phyloP scores from a whole-genome alignment of 1,284 basidiomycete species.

The Boletus sp. region DNA sequence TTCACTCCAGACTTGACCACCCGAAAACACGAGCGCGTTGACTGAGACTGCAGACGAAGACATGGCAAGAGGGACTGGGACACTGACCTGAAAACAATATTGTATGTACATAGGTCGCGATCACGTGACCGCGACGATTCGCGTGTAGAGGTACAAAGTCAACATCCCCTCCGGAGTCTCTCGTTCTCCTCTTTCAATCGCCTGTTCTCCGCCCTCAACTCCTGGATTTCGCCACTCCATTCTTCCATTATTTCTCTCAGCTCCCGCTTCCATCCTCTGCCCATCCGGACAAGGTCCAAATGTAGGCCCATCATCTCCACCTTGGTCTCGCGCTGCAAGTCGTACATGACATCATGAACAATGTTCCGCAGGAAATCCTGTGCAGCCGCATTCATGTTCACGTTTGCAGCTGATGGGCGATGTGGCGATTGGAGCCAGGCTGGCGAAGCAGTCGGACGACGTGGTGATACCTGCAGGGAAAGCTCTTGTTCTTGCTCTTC shows the following conservation, averaged over 20 bases:
- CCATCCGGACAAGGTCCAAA: constrained; percentile 66
- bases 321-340: constrained; percentile 63
- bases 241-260: constrained; percentile 57
- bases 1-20: constrained; percentile 27
- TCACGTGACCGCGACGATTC: constrained; percentile 18
- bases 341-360: constrained; percentile 65
- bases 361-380: constrained; percentile 61
- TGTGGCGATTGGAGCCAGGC: constrained; percentile 45
- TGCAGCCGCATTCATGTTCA: constrained; percentile 36
- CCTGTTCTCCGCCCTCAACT: constrained; percentile 28
- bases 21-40: constrained; percentile 33
- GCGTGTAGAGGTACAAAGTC: background rate
- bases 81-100: background rate
- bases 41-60: constrained; percentile 5
- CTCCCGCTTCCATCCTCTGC: constrained; percentile 53
- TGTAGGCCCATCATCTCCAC: constrained; percentile 68
- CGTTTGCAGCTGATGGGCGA: constrained; percentile 24
- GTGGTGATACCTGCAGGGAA: constrained; percentile 60
- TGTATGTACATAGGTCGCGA: background rate
- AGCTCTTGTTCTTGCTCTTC: constrained; percentile 30
- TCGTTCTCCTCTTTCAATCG: constrained; percentile 66
- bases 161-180: constrained; percentile 47
- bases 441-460: constrained; percentile 36
- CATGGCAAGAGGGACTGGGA: constrained; percentile 10
- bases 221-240: constrained; percentile 40